Percentiles rank a stretch among this genome's conserved stretches.
Conservation (phyloP, 2,329 filamentous ascomycete species). For the Exophiala bonariae region DNA sequence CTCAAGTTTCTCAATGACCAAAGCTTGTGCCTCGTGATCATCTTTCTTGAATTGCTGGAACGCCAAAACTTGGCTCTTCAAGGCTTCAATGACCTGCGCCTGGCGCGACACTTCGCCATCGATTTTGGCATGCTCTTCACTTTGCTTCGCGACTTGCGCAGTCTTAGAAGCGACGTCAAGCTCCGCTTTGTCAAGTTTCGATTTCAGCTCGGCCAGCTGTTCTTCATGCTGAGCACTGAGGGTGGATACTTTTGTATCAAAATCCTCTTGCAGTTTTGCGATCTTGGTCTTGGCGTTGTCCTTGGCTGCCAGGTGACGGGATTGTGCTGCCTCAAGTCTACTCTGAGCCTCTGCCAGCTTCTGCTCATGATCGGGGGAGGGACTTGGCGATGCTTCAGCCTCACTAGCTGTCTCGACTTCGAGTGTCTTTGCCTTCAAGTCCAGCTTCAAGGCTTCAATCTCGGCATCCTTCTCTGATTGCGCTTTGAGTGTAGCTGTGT, state of each 20-base stretch:
- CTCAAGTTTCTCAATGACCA: conserved; percentile 10
- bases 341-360: conserved; percentile 36
- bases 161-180: conserved; percentile 15
- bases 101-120: conserved; percentile 19
- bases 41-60: conserved; percentile 18
- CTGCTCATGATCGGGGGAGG: conserved; percentile 31
- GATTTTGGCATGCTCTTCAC: conserved; percentile 20
- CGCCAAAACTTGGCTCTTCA: conserved; percentile 17
- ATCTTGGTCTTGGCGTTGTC: conserved; percentile 20
- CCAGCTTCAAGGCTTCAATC: conserved; percentile 16
- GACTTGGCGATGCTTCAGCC: conserved; percentile 27
- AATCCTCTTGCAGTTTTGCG: conserved; percentile 19
- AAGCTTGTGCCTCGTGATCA: conserved; percentile 11
- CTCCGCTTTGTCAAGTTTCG: conserved; percentile 14
- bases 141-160: conserved; percentile 18
- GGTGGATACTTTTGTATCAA: conserved; percentile 17
- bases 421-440: conserved; percentile 14
- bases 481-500: conserved; percentile 9
- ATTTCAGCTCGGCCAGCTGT: conserved; percentile 14
- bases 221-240: conserved; percentile 17
- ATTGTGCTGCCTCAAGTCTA: conserved; percentile 20
- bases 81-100: conserved; percentile 16
- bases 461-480: conserved; percentile 16
- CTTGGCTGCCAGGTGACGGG: conserved; percentile 22
- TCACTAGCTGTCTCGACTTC: conserved; percentile 9